phyloP scores from a whole-genome alignment of 129 eudicot genomes.

The Flaveria brownii region DNA sequence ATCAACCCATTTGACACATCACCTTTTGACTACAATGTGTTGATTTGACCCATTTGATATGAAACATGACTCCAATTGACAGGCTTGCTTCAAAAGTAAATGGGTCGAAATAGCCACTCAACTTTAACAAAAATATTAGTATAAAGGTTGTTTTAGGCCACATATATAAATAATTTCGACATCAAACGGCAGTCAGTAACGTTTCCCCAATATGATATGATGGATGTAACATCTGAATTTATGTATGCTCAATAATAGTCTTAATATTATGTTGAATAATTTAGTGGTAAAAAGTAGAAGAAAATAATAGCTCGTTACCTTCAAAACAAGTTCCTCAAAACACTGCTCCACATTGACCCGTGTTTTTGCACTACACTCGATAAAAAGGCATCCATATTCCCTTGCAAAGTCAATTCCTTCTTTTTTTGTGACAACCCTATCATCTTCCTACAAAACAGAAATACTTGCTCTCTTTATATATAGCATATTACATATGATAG shows the following conservation, averaged over 20 bases:
- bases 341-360: constrained; percentile 88
- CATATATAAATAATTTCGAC: not conserved
- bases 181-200: not conserved
- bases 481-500: not conserved
- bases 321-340: constrained; percentile 89
- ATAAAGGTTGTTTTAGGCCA: not conserved
- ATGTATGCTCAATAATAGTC: not conserved
- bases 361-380: constrained; percentile 93
- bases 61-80: not conserved
- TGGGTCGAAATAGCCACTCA: not conserved
- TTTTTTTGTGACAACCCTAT: constrained; percentile 82
- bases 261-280: not conserved
- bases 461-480: not conserved
- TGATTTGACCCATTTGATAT: not conserved
- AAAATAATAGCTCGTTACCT: constrained; percentile 45
- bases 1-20: not conserved
- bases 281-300: not conserved
- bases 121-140: not conserved
- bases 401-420: constrained; percentile 93
- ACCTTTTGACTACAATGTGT: no score
- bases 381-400: constrained; percentile 89
- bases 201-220: not conserved
- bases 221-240: not conserved
- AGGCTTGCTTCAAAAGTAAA: not conserved
- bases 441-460: constrained; percentile 55